A percentile compares a stretch with the other conserved stretches of the same genome.
phyloP scores from a whole-genome alignment of 345 rosid species.

The Eucalyptus curtisii region DNA sequence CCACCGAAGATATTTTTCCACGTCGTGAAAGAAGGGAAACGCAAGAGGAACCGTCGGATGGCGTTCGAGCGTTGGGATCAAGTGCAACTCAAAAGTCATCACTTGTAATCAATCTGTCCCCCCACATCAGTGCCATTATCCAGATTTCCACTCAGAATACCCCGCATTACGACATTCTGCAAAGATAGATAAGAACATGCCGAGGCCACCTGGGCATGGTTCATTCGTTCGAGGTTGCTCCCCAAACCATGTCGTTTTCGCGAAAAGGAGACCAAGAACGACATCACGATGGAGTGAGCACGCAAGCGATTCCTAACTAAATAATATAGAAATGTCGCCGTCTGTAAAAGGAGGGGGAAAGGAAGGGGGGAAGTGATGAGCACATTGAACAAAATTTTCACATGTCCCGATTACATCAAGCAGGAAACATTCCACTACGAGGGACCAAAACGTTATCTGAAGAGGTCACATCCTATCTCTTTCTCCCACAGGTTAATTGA shows the following conservation, averaged over 20 bases:
- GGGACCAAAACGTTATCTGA: background rate
- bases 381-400: background rate
- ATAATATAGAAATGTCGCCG: background rate
- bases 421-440: conserved; percentile 12
- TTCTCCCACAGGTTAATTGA: conserved; percentile 2
- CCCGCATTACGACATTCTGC: background rate
- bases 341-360: background rate
- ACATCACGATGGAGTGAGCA: background rate
- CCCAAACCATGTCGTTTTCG: background rate
- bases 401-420: background rate
- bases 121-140: background rate
- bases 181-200: background rate
- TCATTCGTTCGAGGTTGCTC: background rate
- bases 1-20: background rate
- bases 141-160: background rate
- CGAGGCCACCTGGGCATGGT: background rate
- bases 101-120: background rate
- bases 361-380: background rate
- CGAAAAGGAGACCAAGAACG: background rate
- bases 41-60: background rate
- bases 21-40: background rate
- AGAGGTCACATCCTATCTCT: background rate
- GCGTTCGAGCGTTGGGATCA: background rate
- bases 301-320: background rate
- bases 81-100: background rate